Conservation (phyloP, 176 grass and related monocot species). For the Carex pumila region DNA sequence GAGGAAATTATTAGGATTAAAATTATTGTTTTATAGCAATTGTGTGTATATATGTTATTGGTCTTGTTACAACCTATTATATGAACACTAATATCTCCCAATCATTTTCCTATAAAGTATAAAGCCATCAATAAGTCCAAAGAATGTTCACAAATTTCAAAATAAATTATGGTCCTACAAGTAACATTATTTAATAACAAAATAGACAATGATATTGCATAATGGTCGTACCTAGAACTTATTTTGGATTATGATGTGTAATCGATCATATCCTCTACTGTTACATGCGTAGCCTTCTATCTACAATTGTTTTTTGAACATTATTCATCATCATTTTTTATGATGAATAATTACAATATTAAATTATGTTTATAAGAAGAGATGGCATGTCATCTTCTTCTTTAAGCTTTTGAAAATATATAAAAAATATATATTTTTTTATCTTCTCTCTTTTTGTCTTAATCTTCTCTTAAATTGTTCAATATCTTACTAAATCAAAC, state of each 20-base stretch:
- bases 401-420: no score
- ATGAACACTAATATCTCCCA: not conserved
- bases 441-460: no score
- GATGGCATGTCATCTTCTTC: no score
- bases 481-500: no score
- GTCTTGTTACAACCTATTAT: not conserved
- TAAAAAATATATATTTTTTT: no score
- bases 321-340: no score
- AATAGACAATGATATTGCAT: slow-evolving; percentile 12
- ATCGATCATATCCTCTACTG: not conserved
- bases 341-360: no score
- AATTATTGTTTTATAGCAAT: not conserved
- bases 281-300: not conserved
- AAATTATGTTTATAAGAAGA: no score
- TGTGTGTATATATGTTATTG: not conserved
- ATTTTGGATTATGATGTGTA: not conserved
- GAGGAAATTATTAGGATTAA: slow-evolving; percentile 1
- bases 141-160: not conserved
- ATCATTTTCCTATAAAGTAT: not conserved
- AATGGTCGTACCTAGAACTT: not conserved
- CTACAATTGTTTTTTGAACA: no score
- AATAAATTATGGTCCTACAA: slow-evolving; percentile 3
- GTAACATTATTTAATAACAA: not conserved
- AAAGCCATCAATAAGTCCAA: not conserved
- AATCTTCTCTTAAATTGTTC: no score